Percentiles rank a stretch among this genome's conserved stretches.
phyloP scores from a whole-genome alignment of 1,139 yeast species.

The Debaryomyces nepalensis region DNA sequence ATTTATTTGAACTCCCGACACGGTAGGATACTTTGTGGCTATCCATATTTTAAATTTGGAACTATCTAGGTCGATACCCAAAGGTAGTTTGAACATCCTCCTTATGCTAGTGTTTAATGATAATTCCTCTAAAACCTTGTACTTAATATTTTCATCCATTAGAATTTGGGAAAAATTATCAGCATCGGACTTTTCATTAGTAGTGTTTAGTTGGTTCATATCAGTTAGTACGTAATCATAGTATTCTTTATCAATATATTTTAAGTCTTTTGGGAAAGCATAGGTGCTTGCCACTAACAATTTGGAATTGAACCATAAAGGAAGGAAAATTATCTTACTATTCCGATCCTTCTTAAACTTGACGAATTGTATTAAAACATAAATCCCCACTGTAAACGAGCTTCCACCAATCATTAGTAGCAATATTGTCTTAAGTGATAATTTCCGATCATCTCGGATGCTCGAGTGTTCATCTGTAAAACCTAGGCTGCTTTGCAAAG shows the following conservation, averaged over 20 bases:
- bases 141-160: conserved; percentile 30
- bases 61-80: conserved; percentile 21
- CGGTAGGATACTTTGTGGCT: conserved; percentile 33
- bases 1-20: conserved; percentile 35
- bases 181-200: conserved; percentile 14
- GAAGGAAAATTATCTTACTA: conserved; percentile 28
- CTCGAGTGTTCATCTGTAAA: conserved; percentile 13
- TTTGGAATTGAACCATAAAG: conserved; percentile 39
- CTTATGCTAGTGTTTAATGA: conserved; percentile 28
- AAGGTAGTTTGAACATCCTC: conserved; percentile 36
- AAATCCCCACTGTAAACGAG: conserved; percentile 30
- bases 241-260: conserved; percentile 32
- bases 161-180: conserved; percentile 21
- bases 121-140: conserved; percentile 34
- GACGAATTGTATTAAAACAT: conserved; percentile 27
- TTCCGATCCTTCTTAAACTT: conserved; percentile 19
- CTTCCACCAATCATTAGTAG: conserved; percentile 29
- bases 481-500: conserved; percentile 17
- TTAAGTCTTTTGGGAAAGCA: conserved; percentile 30
- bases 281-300: conserved; percentile 26
- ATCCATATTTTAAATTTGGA: conserved; percentile 34
- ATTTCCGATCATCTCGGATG: conserved; percentile 14
- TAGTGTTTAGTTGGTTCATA: conserved; percentile 10
- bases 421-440: conserved; percentile 29
- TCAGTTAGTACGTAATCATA: conserved; percentile 19